A percentile compares a stretch with the other conserved stretches of the same genome.
Conservation (phyloP, 306 rosid species). For the Carpinus fangiana region DNA sequence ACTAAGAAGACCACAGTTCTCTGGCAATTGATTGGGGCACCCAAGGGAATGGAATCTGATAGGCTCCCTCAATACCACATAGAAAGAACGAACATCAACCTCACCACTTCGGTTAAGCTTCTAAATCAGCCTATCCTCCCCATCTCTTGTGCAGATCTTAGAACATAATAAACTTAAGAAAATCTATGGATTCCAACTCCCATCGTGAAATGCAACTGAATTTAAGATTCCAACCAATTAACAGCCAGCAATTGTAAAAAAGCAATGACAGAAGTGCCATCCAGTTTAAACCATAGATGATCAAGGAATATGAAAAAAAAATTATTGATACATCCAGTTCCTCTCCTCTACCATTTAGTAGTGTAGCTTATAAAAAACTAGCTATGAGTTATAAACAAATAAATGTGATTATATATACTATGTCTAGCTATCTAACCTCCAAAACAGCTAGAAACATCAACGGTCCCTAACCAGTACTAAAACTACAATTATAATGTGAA, state of each 20-base stretch:
- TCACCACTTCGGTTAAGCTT: too few species aligned
- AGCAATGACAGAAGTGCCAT: background rate
- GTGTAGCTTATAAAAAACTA: background rate
- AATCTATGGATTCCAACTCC: too few species aligned
- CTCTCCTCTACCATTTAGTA: constrained; percentile 1
- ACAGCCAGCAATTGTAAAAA: background rate
- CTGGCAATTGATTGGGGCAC: background rate
- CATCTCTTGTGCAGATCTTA: too few species aligned
- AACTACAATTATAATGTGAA: background rate
- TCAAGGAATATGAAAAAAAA: background rate
- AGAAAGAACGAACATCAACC: too few species aligned
- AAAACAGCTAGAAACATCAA: background rate
- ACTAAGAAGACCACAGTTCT: background rate
- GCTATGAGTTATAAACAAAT: background rate
- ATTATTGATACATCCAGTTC: background rate
- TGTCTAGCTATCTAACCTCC: background rate
- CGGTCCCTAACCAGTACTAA: background rate
- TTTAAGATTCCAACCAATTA: background rate
- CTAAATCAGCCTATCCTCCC: too few species aligned
- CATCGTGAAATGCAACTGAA: too few species aligned
- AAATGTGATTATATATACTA: background rate
- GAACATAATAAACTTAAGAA: too few species aligned
- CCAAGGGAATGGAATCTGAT: too few species aligned
- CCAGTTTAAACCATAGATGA: background rate
- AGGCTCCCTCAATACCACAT: too few species aligned